Base-by-base conservation (phyloP, 2,329 filamentous ascomycete species). In the Stachybotrys chlorohalonatus region DNA sequence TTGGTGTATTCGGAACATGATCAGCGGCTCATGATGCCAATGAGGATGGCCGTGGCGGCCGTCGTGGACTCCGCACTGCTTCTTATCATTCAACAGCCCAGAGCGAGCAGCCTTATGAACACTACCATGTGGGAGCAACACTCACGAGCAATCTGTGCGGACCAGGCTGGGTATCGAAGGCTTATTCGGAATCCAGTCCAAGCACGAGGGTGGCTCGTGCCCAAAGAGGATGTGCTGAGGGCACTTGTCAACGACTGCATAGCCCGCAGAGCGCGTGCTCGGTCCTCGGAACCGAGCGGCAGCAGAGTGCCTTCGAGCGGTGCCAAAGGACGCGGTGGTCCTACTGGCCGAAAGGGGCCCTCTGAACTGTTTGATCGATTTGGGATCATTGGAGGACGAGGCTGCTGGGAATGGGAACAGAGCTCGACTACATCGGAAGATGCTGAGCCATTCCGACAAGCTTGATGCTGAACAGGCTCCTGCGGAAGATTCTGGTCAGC, bases 21-120 rank as follows among this genome's bases (percentile, higher is more conserved):
- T 31, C 58, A 57, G 15, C 55, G 57, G n/a, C 53, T 66, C n/a
- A 65, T 69, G 60, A 54, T 59, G 55, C 67, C 66, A 3, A 63
- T 71, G 56, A 59, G 66, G 36, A 55, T 70, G 47, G 67, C 64
- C 1, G 55, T 71, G 58, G 67, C 63, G n/a, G 58, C 61, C 5
- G 53, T 70, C 6, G 47, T 70, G 17, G 67, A 70, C 48, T 55
- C 53, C 7, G 49, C 60, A 11, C 51, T 63, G 7, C 60, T 62
- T 2, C 52, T 58, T 11, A 53, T 70, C 9, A 54, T 66, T n/a
- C 58, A 60, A 1, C 63, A 66, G 15, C 58, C 62, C 3, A 47
- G 53, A 0, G 62, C 64, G 13, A 45, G 63, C 32, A 58, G 59
- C 36, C 54, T 68, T 45, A 53, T 70, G 15, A 60, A 53, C 30